Percentiles rank a stretch among this genome's conserved stretches.
Conservation (phyloP, 176 grass and related monocot species). For the Poa annua region DNA sequence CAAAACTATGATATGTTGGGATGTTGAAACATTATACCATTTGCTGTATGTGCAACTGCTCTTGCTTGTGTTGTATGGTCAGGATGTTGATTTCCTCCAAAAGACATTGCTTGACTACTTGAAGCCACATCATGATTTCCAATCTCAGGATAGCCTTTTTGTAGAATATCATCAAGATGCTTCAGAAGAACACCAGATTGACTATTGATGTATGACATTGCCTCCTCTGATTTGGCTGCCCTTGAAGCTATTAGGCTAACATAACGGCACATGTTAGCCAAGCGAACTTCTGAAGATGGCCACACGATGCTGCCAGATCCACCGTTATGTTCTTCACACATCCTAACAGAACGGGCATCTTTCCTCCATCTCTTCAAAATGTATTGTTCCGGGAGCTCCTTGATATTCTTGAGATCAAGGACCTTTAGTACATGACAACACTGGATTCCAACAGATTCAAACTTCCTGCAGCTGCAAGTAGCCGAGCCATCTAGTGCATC, state of each 20-base stretch:
- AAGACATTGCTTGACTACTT: constrained; percentile 61
- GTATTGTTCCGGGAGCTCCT: constrained; percentile 82
- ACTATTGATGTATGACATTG: constrained; percentile 69
- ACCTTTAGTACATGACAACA: constrained; percentile 84
- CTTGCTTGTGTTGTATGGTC: constrained; percentile 52
- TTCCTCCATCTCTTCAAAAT: constrained; percentile 92
- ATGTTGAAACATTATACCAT: constrained; percentile 62
- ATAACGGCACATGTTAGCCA: constrained; percentile 63
- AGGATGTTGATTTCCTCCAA: constrained; percentile 62
- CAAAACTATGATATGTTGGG: constrained; percentile 18
- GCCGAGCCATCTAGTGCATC: constrained; percentile 72
- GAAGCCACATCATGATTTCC: constrained; percentile 58
- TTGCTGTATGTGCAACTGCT: constrained; percentile 49
- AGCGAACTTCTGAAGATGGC: constrained; percentile 51
- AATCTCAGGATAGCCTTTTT: constrained; percentile 61
- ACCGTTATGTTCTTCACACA: constrained; percentile 42
- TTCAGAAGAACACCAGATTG: constrained; percentile 71
- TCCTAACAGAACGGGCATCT: constrained; percentile 61
- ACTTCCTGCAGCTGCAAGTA: constrained; percentile 81
- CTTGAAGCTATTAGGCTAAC: constrained; percentile 77
- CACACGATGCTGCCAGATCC: constrained; percentile 41
- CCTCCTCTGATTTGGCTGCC: constrained; percentile 72
- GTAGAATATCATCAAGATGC: constrained; percentile 80
- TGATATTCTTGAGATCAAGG: constrained; percentile 93
- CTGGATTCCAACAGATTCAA: constrained; percentile 79